A percentile compares a stretch with the other conserved stretches of the same genome.
phyloP scores from a whole-genome alignment of 2,329 filamentous ascomycete species.

The Penicillium sp. region DNA sequence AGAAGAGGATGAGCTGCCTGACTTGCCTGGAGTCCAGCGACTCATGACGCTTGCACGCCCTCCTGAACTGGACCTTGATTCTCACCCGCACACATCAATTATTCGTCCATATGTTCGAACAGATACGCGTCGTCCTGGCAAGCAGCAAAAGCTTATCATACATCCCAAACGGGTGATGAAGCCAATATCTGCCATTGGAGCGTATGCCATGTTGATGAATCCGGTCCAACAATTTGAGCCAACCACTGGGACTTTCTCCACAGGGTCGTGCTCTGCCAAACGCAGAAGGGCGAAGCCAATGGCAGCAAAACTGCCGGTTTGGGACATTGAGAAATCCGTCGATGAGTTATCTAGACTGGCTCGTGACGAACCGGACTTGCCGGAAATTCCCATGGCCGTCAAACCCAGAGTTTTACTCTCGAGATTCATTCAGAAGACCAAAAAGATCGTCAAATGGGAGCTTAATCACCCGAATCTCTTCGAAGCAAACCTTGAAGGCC shows the following conservation, averaged over 20 bases:
- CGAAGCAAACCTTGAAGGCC: constrained; percentile 18
- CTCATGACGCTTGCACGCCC: constrained; percentile 31
- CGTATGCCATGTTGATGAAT: constrained; percentile 38
- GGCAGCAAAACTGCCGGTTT: constrained; percentile 2
- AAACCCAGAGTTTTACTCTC: constrained; percentile 21
- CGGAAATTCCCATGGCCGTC: constrained; percentile 12
- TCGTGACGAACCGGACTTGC: constrained; percentile 1
- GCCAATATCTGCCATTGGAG: constrained; percentile 26
- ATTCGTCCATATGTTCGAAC: constrained; percentile 17
- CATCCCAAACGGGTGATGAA: constrained; percentile 18
- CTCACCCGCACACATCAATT: constrained; percentile 27
- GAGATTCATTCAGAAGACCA: constrained; percentile 31
- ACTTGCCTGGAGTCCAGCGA: constrained; percentile 15
- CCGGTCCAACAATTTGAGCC: constrained; percentile 40
- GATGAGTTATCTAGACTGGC: constrained; percentile 32
- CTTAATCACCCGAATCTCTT: constrained; percentile 31
- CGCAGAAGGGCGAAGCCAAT: constrained; percentile 11
- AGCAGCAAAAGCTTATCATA: neutral
- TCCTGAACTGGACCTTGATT: constrained; percentile 10
- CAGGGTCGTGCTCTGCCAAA: constrained; percentile 30
- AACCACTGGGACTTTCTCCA: constrained; percentile 47
- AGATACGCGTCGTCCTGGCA: neutral
- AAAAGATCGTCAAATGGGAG: constrained; percentile 40
- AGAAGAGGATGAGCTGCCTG: neutral
- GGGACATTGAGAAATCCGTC: constrained; percentile 22